Conservation (phyloP, 805 yeast genomes). For the Middelhovenomyces tepae region DNA sequence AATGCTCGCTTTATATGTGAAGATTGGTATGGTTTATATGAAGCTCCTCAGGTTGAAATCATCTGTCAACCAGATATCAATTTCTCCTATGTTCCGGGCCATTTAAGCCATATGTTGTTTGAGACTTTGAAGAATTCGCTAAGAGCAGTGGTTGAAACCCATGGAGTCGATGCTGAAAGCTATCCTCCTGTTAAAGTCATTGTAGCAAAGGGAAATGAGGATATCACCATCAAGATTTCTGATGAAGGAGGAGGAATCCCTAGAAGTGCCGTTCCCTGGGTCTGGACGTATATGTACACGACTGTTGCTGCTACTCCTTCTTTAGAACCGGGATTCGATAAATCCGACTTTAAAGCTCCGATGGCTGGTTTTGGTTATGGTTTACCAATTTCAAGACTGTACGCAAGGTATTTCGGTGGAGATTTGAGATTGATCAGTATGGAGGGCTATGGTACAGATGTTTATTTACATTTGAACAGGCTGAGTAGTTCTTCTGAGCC, state of each 20-base stretch:
- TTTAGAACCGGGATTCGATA: constrained; percentile 48
- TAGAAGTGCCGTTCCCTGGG: constrained; percentile 69
- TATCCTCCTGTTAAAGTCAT: constrained; percentile 83
- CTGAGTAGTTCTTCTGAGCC: constrained; percentile 70
- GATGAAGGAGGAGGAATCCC: constrained; percentile 96
- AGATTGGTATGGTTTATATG: constrained; percentile 79
- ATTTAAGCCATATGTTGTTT: constrained; percentile 81
- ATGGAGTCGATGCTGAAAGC: constrained; percentile 54
- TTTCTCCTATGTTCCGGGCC: constrained; percentile 91
- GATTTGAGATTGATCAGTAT: constrained; percentile 78
- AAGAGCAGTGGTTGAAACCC: constrained; percentile 81
- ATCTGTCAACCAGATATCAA: constrained; percentile 68
- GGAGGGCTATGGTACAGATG: constrained; percentile 96
- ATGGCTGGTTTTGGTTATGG: constrained; percentile 96
- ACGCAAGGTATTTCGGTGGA: constrained; percentile 86
- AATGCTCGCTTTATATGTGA: constrained; percentile 87
- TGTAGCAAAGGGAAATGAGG: constrained; percentile 83
- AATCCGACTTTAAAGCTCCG: constrained; percentile 72
- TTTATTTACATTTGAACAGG: constrained; percentile 75
- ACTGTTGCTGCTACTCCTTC: constrained; percentile 69
- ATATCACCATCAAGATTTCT: constrained; percentile 79
- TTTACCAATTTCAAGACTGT: constrained; percentile 72
- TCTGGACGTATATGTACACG: constrained; percentile 88
- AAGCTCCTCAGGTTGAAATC: constrained; percentile 75
- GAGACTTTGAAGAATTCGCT: constrained; percentile 81